Evolutionary conservation across 805 yeast species (phyloP).

Genomic region (Metschnikowia orientalis): DNA sequence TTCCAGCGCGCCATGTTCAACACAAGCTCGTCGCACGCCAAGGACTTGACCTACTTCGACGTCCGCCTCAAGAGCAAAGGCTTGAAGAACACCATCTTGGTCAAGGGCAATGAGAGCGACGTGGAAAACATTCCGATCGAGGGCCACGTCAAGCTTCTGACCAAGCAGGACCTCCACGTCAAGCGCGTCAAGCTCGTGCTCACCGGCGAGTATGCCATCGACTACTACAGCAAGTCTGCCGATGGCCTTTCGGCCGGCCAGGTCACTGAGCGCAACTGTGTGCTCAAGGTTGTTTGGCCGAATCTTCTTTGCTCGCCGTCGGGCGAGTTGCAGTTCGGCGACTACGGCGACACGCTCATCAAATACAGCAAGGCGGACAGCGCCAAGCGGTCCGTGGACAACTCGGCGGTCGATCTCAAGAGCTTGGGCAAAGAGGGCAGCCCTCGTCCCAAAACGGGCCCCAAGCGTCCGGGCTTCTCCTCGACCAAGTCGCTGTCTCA

Average conservation of each 20-base stretch:
- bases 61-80: slow-evolving; percentile 37
- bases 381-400: slow-evolving; percentile 12
- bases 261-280: slow-evolving; percentile 35
- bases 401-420: slow-evolving; percentile 12
- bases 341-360: slow-evolving; percentile 36
- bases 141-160: slow-evolving; percentile 45
- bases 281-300: slow-evolving; percentile 44
- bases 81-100: slow-evolving; percentile 38
- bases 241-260: slow-evolving; percentile 29
- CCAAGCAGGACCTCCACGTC: slow-evolving; percentile 41
- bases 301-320: slow-evolving; percentile 39
- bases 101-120: slow-evolving; percentile 44
- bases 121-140: slow-evolving; percentile 39
- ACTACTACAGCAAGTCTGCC: slow-evolving; percentile 33
- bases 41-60: slow-evolving; percentile 33
- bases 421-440: slow-evolving; percentile 5
- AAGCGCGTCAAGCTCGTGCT: slow-evolving; percentile 36
- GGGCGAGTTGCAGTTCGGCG: slow-evolving; percentile 38
- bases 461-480: slow-evolving; percentile 23
- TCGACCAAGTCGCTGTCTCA: slow-evolving; percentile 32
- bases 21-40: slow-evolving; percentile 2
- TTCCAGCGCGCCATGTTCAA: slow-evolving; percentile 1
- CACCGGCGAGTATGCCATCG: slow-evolving; percentile 41
- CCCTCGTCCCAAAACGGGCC: slow-evolving; percentile 8
- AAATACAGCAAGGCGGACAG: slow-evolving; percentile 19